Conservation (phyloP, 169 alveolate species). For the Plasmodium coatneyi region DNA sequence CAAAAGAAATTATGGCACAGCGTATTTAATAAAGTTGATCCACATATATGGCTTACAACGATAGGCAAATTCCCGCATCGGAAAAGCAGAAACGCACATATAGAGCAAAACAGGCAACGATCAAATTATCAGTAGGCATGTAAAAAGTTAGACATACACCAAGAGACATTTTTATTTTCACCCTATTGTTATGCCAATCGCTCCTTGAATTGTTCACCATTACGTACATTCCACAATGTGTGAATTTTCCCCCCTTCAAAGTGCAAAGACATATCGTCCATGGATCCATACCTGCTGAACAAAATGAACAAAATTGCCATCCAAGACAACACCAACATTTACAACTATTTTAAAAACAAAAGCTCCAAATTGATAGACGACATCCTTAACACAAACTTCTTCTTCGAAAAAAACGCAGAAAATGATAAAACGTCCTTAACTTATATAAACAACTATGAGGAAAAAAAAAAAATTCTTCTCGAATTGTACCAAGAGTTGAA, state of each 20-base stretch:
- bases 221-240: not conserved
- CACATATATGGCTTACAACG: not conserved
- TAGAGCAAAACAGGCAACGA: not conserved
- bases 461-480: conserved; percentile 34
- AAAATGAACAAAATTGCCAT: conserved; percentile 52
- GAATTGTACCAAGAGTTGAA: conserved; percentile 40
- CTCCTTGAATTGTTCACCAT: not conserved
- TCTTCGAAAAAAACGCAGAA: conserved; percentile 15
- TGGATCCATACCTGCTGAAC: conserved; percentile 59
- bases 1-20: not conserved
- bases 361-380: conserved; percentile 21
- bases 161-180: not conserved
- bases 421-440: conserved; percentile 26
- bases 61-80: not conserved
- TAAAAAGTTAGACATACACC: not conserved
- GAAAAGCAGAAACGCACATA: not conserved
- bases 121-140: not conserved
- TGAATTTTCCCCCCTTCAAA: not conserved
- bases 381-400: conserved; percentile 25
- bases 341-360: conserved; percentile 49
- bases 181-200: not conserved
- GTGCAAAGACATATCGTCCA: conserved; percentile 52
- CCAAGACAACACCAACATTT: conserved; percentile 32
- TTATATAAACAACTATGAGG: conserved; percentile 27
- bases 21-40: not conserved